These are phyloP conservation scores for Amniculicola lignicola DNA, from an alignment of 495 filamentous ascomycete species.

Conservation along the genomic window DNA sequence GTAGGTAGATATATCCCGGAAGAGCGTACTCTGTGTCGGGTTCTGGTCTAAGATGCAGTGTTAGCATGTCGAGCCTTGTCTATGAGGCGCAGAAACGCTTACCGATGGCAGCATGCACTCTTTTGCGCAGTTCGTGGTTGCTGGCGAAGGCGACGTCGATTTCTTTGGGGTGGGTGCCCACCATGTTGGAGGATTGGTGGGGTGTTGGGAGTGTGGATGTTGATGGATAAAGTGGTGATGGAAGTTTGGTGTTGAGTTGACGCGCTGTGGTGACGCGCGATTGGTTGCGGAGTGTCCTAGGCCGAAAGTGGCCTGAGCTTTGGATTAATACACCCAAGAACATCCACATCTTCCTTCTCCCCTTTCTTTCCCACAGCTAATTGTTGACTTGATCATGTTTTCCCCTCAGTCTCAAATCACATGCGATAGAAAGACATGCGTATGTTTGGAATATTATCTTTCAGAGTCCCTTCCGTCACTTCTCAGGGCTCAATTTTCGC, in stretches of 20 bases:
- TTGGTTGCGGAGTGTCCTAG: not conserved
- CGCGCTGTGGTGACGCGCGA: not conserved
- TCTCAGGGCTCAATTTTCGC: too few species aligned
- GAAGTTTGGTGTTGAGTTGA: not conserved
- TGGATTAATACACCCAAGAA: too few species aligned
- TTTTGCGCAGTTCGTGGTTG: conserved; percentile 31
- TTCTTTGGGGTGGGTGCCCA: conserved; percentile 19
- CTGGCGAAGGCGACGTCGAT: conserved; percentile 30
- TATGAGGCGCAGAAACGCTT: not conserved
- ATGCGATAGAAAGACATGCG: too few species aligned
- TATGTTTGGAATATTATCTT: too few species aligned
- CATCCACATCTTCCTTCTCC: too few species aligned
- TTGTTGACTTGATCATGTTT: too few species aligned
- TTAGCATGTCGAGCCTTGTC: not conserved
- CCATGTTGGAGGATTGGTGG: conserved; percentile 5
- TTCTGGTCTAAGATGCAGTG: conserved; percentile 18
- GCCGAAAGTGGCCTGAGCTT: too few species aligned
- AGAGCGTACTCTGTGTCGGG: conserved; percentile 28
- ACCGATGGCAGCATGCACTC: conserved; percentile 32
- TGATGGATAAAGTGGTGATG: conserved; percentile 1
- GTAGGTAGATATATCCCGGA: conserved; percentile 34
- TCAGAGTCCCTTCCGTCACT: too few species aligned
- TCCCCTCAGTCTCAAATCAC: too few species aligned
- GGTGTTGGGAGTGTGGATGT: not conserved
- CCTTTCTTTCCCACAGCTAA: too few species aligned